phyloP scores from a whole-genome alignment of 2,329 filamentous ascomycete species.

The Aureobasidium vineae region DNA sequence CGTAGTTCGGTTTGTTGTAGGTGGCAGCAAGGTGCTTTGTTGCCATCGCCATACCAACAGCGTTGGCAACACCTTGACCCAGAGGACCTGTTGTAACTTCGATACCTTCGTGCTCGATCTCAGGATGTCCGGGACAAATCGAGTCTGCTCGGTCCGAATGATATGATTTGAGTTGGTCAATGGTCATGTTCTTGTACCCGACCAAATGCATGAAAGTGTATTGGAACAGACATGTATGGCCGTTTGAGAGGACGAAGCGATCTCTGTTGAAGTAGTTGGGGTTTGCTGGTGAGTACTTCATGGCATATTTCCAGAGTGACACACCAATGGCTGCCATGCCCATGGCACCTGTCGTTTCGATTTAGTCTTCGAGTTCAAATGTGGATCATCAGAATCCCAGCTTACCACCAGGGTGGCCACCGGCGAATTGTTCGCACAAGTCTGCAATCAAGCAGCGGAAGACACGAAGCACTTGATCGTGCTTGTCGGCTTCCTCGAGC shows the following conservation, averaged over 20 bases:
- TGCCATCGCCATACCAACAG: constrained; percentile 60
- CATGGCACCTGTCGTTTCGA: constrained; percentile 44
- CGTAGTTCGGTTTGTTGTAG: constrained; percentile 52
- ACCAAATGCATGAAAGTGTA: constrained; percentile 55
- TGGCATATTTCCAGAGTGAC: constrained; percentile 61
- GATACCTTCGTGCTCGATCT: constrained; percentile 58
- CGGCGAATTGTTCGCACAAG: constrained; percentile 67
- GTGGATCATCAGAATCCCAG: too few relatives aligned
- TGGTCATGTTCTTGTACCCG: constrained; percentile 56
- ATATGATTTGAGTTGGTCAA: constrained; percentile 57
- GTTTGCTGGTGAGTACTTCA: constrained; percentile 59
- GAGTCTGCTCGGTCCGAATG: constrained; percentile 51
- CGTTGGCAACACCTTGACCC: constrained; percentile 59
- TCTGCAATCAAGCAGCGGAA: constrained; percentile 66
- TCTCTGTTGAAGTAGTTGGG: constrained; percentile 61
- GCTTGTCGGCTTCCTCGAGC: constrained; percentile 36
- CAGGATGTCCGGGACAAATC: constrained; percentile 51
- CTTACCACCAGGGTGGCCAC: constrained; percentile 62
- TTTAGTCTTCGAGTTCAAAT: background rate
- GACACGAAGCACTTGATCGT: constrained; percentile 55
- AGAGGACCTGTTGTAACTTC: constrained; percentile 61
- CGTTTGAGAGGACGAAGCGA: constrained; percentile 62
- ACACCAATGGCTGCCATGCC: constrained; percentile 63
- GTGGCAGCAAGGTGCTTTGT: constrained; percentile 56
- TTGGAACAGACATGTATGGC: constrained; percentile 56